A percentile compares a stretch with the other conserved stretches of the same genome.
Evolutionary conservation across 495 filamentous ascomycete species (phyloP).

Genomic region (Aspergillus saccharolyticus): DNA sequence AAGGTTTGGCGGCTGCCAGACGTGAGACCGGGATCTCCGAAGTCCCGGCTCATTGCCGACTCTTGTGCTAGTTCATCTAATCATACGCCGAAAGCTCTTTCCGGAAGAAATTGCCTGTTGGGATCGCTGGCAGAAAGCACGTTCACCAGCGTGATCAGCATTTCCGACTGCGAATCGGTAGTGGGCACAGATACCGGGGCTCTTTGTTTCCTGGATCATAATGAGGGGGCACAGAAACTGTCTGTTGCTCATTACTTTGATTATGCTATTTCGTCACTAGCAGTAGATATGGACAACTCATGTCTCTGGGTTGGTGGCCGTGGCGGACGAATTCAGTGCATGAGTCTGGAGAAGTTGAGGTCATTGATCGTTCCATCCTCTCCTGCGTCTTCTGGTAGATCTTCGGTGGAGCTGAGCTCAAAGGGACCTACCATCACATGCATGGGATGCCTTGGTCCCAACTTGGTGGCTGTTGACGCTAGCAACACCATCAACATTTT

Average conservation of each 20-base stretch:
- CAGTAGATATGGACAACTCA: constrained; percentile 48
- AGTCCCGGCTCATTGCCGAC: constrained; percentile 42
- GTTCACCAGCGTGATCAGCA: constrained; percentile 71
- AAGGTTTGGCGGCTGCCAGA: constrained; percentile 90
- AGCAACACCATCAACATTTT: constrained; percentile 68
- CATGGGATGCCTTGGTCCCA: constrained; percentile 62
- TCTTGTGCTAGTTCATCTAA: constrained; percentile 33
- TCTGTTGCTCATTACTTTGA: constrained; percentile 28
- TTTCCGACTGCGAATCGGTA: constrained; percentile 56
- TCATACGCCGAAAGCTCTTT: constrained; percentile 50
- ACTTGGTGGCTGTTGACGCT: constrained; percentile 71
- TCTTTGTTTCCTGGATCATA: constrained; percentile 64
- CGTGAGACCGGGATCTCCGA: constrained; percentile 41
- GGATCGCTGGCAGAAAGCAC: constrained; percentile 66
- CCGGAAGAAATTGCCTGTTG: constrained; percentile 56
- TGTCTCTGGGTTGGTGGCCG: constrained; percentile 54
- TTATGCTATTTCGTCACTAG: constrained; percentile 45
- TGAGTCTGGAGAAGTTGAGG: constrained; percentile 37
- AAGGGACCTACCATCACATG: constrained; percentile 48
- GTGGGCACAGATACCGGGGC: constrained; percentile 46
- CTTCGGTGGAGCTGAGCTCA: constrained; percentile 19
- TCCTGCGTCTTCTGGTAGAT: constrained; percentile 21
- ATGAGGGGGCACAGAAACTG: constrained; percentile 63
- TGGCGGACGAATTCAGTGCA: constrained; percentile 34
- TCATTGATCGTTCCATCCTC: constrained; percentile 23